Base-by-base conservation (phyloP, 2,329 filamentous ascomycete species). In the Plectosphaerella sp. region DNA sequence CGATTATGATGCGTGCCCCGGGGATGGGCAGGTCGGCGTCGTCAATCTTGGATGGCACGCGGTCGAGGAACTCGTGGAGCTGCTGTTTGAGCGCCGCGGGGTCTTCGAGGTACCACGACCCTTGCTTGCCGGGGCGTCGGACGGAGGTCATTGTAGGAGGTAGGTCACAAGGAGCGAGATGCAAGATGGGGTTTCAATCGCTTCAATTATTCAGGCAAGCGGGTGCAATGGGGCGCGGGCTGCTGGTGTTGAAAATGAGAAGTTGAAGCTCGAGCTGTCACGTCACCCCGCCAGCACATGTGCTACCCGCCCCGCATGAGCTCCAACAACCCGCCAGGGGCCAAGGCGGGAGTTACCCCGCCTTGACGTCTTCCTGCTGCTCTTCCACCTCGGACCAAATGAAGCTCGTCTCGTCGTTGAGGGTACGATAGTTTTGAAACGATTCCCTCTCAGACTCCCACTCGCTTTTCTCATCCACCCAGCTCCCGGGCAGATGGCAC, bases 51-150 rank as follows among this genome's bases (percentile, higher is more conserved):
- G 76, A 68, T 2, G 89, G 87, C 8, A 96, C 92, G 37, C 80
- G 73, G 37, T 72, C 74, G n/a, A 97, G 78, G 79, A 84, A 96
- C 48, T 71, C 69, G 52, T 94, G 83, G 5, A 99, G 86, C 71
- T 96, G 79, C 7, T 65, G 62, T 3, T 80, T 80, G 48, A 97
- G 81, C n/a, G 70, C 68, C 2, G 67, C 65, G 6, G 78, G 72
- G 54, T 84, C 77, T 47, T 78, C 78, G 7, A 84, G 78, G 67
- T 99, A 99, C 94, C 94, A 99, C 16, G 84, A 87, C 39, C 89
- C 89, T 20, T 93, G 91, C 67, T 97, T 94, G 52, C 78, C 83
- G 18, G 91, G 86, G 45, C 73, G 70, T 50, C 78, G 70, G 3
- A 14, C 37, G 10, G 37, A 14, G 14, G 37, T 41, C 16, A n/a